Base-by-base conservation (phyloP, 2,329 filamentous ascomycete species). In the Acrocalymma vagum region DNA sequence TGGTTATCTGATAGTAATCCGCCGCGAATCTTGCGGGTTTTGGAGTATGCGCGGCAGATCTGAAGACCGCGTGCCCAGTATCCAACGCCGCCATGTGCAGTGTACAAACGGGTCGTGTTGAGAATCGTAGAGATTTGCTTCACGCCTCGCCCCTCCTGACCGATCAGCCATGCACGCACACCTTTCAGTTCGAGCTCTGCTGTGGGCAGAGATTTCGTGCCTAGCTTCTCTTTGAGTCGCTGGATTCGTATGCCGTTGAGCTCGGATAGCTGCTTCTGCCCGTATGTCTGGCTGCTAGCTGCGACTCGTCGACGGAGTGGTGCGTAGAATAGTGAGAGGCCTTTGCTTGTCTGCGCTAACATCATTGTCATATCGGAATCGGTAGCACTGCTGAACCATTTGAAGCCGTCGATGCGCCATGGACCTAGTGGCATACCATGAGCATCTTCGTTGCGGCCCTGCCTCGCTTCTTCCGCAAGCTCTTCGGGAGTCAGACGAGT, bases 171-270 rank as follows among this genome's bases (percentile, higher is more conserved):
- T 63, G 55, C 71, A 22, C 69, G 62, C 8, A 62, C 59, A 22
- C 59, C 59, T 45, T 37, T 59, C 24, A 73, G 74, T 45, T 86
- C 84, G 0, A 91, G 76, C 63, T 91, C 87, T 0, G 86, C 87
- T 0, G 87, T 90, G 0, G 87, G 86, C 0, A 91, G 72, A 0
- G 83, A 76, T 30, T 81, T 81, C 0, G 86, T 90, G 17, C 87
- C 87, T 3, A 88, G 76, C 58, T 90, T 91, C 63, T 82, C 81
- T 70, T 91, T 90, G 11, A 91, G 72, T 0, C 86, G 78, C 42
- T 85, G 81, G 48, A 90, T 87, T 7, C 74, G 74, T 7, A 90
- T 74, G 2, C 87, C 86, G 57, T 90, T 90, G 9, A 85, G 74
- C 36, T 80, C 76, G 8, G 26, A 28, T 15, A 26, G 53, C 2